Evolutionary conservation across 179 eudicot genomes (phyloP).

Genomic region (Pouteria campechiana): DNA sequence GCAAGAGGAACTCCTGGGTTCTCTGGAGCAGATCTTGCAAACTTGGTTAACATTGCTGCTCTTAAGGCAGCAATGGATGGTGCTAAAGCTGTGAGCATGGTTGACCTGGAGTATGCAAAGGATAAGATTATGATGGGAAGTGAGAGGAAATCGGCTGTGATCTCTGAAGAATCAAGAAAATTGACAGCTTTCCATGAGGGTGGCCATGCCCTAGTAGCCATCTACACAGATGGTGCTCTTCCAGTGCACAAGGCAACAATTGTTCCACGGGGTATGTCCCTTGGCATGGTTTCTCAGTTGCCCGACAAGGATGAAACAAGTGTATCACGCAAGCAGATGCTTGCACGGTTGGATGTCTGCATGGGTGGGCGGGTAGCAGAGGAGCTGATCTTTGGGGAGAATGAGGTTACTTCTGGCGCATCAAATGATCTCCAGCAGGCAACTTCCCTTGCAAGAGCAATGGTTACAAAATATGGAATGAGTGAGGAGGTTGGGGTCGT

Average conservation of each 20-base stretch:
- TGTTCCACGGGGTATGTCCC: conserved; percentile 43
- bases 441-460: conserved; percentile 42
- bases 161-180: conserved; percentile 66
- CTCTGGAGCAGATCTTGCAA: conserved; percentile 52
- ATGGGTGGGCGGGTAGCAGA: conserved; percentile 97
- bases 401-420: conserved; percentile 80
- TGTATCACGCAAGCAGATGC: conserved; percentile 76
- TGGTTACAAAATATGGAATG: conserved; percentile 49
- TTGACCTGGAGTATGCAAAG: conserved; percentile 34
- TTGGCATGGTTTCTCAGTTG: conserved; percentile 56
- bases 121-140: conserved; percentile 45
- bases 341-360: conserved; percentile 76
- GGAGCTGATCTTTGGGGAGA: conserved; percentile 87
- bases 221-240: conserved; percentile 42
- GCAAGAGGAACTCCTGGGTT: conserved; percentile 79
- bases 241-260: conserved; percentile 55
- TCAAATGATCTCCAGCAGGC: conserved; percentile 74
- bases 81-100: conserved; percentile 35
- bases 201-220: conserved; percentile 51
- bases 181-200: conserved; percentile 61
- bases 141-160: conserved; percentile 49
- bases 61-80: conserved; percentile 48
- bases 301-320: conserved; percentile 82
- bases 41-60: conserved; percentile 43
- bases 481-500: conserved; percentile 73